Conservation (phyloP, 2,329 filamentous ascomycete species). For the Chaetomiaceae sp. region DNA sequence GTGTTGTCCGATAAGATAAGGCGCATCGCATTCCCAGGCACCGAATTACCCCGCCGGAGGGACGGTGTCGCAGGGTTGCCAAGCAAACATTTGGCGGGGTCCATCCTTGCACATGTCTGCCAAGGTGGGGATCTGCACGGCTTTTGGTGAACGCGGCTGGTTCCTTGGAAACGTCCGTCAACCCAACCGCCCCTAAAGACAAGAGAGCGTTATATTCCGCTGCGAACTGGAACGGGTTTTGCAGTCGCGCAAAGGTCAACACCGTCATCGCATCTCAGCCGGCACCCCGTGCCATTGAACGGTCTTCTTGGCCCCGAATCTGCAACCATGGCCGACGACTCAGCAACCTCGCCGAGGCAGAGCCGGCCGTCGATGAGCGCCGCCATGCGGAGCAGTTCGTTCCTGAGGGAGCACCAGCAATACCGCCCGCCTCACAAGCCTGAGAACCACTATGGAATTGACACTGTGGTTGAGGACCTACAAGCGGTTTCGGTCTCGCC, state of each 20-base stretch:
- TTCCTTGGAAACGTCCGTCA: neutral
- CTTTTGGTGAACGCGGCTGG: neutral
- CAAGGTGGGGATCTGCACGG: conserved; percentile 5
- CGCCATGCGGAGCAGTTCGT: conserved; percentile 51
- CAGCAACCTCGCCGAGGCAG: conserved; percentile 10
- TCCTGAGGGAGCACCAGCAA: conserved; percentile 57
- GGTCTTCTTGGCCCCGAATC: neutral
- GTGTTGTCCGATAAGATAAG: no score
- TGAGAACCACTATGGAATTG: conserved; percentile 55
- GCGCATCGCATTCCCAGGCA: no score
- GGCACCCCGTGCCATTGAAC: neutral
- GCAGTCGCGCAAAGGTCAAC: neutral
- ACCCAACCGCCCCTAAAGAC: neutral
- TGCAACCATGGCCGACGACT: conserved; percentile 20
- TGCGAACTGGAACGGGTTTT: neutral
- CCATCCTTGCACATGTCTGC: neutral
- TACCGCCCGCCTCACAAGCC: conserved; percentile 51
- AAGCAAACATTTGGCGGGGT: conserved; percentile 11
- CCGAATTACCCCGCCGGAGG: no score
- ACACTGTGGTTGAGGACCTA: conserved; percentile 56
- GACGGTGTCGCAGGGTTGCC: no score
- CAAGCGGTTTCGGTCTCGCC: conserved; percentile 34
- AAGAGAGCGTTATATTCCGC: neutral
- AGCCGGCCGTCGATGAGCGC: conserved; percentile 22
- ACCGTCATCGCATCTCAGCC: neutral